Conservation (phyloP, 345 rosid genomes). For the Pseudoturritis turrita region DNA sequence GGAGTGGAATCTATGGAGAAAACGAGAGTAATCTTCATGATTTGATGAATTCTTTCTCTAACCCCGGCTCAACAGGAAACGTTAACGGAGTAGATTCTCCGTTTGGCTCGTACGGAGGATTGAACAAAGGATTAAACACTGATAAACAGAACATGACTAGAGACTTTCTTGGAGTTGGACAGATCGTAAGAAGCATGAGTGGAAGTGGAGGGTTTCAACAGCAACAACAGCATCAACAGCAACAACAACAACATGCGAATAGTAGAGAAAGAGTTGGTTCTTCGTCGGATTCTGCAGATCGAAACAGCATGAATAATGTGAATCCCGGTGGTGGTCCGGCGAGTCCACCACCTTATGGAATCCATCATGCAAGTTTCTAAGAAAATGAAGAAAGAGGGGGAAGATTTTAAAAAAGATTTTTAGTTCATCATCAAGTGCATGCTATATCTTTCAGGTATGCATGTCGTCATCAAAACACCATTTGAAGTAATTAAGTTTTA, state of each 20-base stretch:
- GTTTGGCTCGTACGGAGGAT: constrained; percentile 29
- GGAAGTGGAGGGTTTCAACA: constrained; percentile 40
- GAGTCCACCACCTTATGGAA: constrained; percentile 33
- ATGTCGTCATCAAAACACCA: constrained; percentile 23
- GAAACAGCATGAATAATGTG: constrained; percentile 31
- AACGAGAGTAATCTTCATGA: constrained; percentile 56
- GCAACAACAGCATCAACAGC: constrained; percentile 13
- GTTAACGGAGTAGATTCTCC: constrained; percentile 34
- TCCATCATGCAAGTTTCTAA: constrained; percentile 34
- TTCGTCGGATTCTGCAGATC: constrained; percentile 40
- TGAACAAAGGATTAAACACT: constrained; percentile 21
- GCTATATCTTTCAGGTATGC: constrained; percentile 31
- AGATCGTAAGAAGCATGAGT: constrained; percentile 48
- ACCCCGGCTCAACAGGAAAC: constrained; percentile 33
- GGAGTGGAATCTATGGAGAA: constrained; percentile 42
- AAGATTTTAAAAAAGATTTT: not conserved
- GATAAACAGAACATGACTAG: constrained; percentile 54
- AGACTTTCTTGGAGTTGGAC: constrained; percentile 82
- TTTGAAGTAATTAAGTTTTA: constrained; percentile 33
- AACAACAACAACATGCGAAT: constrained; percentile 20
- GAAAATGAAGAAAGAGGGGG: not conserved
- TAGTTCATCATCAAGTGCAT: constrained; percentile 18
- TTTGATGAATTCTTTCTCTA: constrained; percentile 50
- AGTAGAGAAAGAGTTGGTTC: constrained; percentile 33
- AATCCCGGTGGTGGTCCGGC: constrained; percentile 36